Base-by-base conservation (phyloP, 2,329 filamentous ascomycete species). In the Thermoascus crustaceus region DNA sequence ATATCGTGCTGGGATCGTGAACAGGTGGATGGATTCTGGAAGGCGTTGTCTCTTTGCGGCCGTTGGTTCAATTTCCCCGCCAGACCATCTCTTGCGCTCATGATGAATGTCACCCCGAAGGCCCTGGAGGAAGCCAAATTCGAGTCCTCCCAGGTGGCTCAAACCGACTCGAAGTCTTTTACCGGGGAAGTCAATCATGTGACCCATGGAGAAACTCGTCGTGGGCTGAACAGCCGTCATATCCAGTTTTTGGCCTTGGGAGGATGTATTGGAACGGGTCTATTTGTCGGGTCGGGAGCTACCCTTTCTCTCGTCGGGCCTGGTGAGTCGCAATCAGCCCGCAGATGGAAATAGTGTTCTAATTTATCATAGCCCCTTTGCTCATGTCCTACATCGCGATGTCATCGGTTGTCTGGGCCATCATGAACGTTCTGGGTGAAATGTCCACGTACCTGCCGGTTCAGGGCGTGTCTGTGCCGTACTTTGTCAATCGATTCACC, bases 391-490 rank as follows among this genome's bases (percentile, higher is more conserved):
- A 60, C 39, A 42, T 55, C n/a, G 45, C 46, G 27, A 61, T 61
- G 49, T 54, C 54, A 5, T 47, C 51, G 19, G 46, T 63, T n/a
- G 55, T 65, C 3, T 65, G 52, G 44, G 53, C 54, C 30, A 49
- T 66, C n/a, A 64, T 66, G 54, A 62, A 64, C 34, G 49, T 53
- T 7, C 46, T 77, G 21, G 73, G 71, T 35, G 75, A 78, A 55
- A 75, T 78, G 69, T 68, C 67, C 35, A 67, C 72, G 5, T 75
- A 72, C 41, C 60, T 76, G 16, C 74, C 73, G 3, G 58, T 76
- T 33, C 63, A 46, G 5, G 61, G 70, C 21, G 66, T 71, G 29
- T 69, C 70, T 10, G 71, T 76, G 27, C 73, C 74, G 25, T 71
- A 75, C 42, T 67, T 74, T 32, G 71, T 69, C 37, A 63, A 60